Base-by-base conservation (phyloP, 208 protist species). In the Lotmaria passim region DNA sequence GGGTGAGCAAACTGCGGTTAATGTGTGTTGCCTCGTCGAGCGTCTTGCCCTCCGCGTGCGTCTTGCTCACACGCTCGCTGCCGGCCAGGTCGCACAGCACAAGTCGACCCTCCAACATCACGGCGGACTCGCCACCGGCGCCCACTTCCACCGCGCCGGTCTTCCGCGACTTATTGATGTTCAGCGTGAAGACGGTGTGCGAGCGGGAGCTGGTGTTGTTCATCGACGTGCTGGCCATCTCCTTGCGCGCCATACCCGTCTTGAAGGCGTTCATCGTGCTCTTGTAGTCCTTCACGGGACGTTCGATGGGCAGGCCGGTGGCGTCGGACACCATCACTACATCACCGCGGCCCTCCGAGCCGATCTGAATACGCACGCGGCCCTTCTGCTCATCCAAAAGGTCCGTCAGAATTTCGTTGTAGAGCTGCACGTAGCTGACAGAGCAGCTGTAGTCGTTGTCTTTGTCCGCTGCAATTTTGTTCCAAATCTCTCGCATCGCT, bases 61-160 rank as follows among this genome's bases (percentile, higher is more conserved):
- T 98, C 70, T 94, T 88, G 44, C 83, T 86, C 21, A 89, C 79
- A 55, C 98, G 91, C 82, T 99, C 98, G 44, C 95, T 98, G 12
- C 98, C 98, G 12, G 98, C 98, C 15, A 99, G 84, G 93, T 99
- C 98, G 59, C 98, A 98, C 43, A 99, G 74, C 48, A 98, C 98
- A 19, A 98, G 82, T 38, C 90, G 87, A 0, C 90, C 90, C 56
- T 96, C 85, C 17, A 96, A 78, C 21, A 87, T 83, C 15, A 89
- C 73, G 4, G 72, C 75, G 2, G 81, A 64, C 14, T 58, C 59
- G 6, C 39, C 24, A 8, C 47, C 46, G 21, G 36, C 61, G 47
- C 63, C 73, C 17, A 75, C 66, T 26, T 51, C 78, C 15, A 89
- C 68, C 4, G 58, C 65, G 26, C 56, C 76, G 39, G 81, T 66